A percentile compares a stretch with the other conserved stretches of the same genome.
These are phyloP conservation scores for Penicillium sp. DNA, from an alignment of 2,329 filamentous ascomycete genomes.

Conservation along the genomic window DNA sequence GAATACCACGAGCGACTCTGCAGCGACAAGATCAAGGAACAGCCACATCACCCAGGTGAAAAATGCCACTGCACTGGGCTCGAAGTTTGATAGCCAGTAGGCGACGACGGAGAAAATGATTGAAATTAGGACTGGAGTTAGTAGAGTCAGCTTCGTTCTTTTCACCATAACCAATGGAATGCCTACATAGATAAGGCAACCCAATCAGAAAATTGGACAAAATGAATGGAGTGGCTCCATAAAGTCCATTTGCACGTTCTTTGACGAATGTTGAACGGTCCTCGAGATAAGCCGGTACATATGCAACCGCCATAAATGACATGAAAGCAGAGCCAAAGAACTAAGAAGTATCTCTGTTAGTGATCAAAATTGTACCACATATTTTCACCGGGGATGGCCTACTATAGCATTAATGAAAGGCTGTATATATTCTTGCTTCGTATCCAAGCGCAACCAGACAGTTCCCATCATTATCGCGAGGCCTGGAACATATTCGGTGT, in stretches of 20 bases:
- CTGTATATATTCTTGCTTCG: constrained; percentile 69
- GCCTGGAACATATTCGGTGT: constrained; percentile 30
- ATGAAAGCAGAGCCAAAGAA: constrained; percentile 73
- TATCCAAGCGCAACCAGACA: constrained; percentile 70
- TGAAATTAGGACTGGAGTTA: constrained; percentile 60
- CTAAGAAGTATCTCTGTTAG: constrained; percentile 20
- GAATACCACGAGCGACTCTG: constrained; percentile 77
- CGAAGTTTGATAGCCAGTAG: constrained; percentile 79
- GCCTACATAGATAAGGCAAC: constrained; percentile 67
- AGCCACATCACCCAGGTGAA: constrained; percentile 79
- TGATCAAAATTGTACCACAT: neutral
- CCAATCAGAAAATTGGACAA: constrained; percentile 79
- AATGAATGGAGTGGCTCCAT: constrained; percentile 68
- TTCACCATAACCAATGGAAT: neutral
- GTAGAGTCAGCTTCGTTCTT: constrained; percentile 14
- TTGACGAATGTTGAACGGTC: constrained; percentile 69
- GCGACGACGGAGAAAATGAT: constrained; percentile 69
- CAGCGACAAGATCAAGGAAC: constrained; percentile 77
- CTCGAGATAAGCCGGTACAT: constrained; percentile 79
- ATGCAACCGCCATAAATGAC: constrained; percentile 79
- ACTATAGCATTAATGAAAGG: constrained; percentile 76
- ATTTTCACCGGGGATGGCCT: constrained; percentile 19
- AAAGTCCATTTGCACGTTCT: constrained; percentile 77
- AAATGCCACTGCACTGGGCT: constrained; percentile 61
- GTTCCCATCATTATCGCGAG: constrained; percentile 65